Base-by-base conservation (phyloP, 2,329 filamentous ascomycete genomes). In the Colletotrichum scovillei region DNA sequence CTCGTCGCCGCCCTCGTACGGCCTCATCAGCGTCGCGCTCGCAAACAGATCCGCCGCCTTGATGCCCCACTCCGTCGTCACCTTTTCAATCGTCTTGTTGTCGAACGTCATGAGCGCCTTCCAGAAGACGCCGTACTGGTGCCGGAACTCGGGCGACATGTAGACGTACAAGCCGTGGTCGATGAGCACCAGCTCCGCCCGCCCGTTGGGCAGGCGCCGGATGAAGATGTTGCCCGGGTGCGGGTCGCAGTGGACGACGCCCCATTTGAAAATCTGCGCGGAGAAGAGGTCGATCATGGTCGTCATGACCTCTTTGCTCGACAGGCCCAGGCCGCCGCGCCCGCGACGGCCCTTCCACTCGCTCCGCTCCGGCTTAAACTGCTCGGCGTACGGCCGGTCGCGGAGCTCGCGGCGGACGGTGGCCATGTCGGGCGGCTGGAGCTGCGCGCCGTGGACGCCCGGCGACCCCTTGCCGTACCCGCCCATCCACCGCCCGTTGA, bases 191-290 rank as follows among this genome's bases (percentile, higher is more conserved):
- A 99, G 89, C 84, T 99, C 95, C 0, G 96, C 89, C 56, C 91
- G 89, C n/a, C 96, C 96, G 56, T 88, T 92, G 1, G 95, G 93
- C 19, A 94, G 87, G 9, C 97, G 92, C 9, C 97, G 93, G 79
- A 98, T 93, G 84, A 99, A 98, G 81, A 98, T 97, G 84, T 99
- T 99, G 32, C 96, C 96, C 1, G 97, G 97, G 80, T 99, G 97
- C 11, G 97, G 97, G 81, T 99, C 97, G 84, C 96, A 98, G 85
- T 99, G 96, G 0, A 98, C 94, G 56, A 94, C 90, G 14, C 97
- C 97, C 94, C 95, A 98, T 76, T 97, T 92, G 86, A 98, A 99
- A 89, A 98, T 98, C 80, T 98, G 96, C 2, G 95, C 95, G n/a
- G 93, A 94, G 86, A 98, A 99, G 42, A 98, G 89, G 81, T 98